Evolutionary conservation across 139 green algal species (phyloP).

Genomic region (Mychonastes homosphaera): DNA sequence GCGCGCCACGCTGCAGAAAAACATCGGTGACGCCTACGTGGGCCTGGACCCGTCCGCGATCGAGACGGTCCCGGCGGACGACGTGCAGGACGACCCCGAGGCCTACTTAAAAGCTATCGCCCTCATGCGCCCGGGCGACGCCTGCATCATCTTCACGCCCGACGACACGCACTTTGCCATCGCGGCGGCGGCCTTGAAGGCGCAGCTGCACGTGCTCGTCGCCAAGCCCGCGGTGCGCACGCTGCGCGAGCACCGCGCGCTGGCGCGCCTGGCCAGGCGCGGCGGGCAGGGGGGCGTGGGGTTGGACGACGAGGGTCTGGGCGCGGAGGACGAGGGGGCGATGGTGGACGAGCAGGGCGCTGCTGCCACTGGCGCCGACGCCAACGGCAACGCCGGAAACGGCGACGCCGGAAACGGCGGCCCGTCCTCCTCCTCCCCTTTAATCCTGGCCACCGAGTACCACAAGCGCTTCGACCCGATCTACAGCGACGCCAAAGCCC

Average conservation of each 20-base stretch:
- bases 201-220: conserved; percentile 47
- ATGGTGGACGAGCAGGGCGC: not conserved
- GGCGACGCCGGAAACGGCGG: too few relatives aligned
- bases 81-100: conserved; percentile 32
- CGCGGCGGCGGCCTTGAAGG: conserved; percentile 21
- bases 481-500: conserved; percentile 48
- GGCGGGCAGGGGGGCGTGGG: too few relatives aligned
- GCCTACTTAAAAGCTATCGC: conserved; percentile 30
- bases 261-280: conserved; percentile 24
- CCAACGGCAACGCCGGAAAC: too few relatives aligned
- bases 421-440: too few relatives aligned
- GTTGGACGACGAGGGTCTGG: too few relatives aligned
- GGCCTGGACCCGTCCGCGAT: conserved; percentile 32
- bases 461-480: conserved; percentile 68
- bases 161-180: conserved; percentile 45
- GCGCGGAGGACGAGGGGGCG: not conserved
- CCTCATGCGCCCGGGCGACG: conserved; percentile 32
- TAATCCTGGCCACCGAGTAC: conserved; percentile 39
- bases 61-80: conserved; percentile 34
- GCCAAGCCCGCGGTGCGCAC: conserved; percentile 54
- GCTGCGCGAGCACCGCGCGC: conserved; percentile 32
- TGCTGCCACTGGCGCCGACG: too few relatives aligned
- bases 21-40: conserved; percentile 31
- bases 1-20: conserved; percentile 24
- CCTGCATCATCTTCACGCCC: conserved; percentile 49